A percentile compares a stretch with the other conserved stretches of the same genome.
Evolutionary conservation across 371 early-diverging fungal genomes (phyloP).

Genomic region (Mucor plumbeus): DNA sequence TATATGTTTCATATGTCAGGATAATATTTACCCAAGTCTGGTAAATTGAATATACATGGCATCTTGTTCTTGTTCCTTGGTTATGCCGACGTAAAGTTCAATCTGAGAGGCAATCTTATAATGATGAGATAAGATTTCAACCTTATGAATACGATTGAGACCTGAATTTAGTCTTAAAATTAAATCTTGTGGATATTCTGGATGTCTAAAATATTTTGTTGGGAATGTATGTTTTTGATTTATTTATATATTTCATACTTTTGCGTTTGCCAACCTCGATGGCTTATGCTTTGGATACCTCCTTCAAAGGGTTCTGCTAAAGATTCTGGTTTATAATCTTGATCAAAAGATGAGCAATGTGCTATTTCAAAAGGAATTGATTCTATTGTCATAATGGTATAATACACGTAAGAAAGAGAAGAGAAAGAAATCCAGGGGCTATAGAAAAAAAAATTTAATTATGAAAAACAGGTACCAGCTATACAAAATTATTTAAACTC

Average conservation of each 20-base stretch:
- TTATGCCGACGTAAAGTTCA: conserved; percentile 68
- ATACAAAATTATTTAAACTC: conserved; percentile 1
- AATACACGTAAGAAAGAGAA: not conserved
- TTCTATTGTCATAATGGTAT: conserved; percentile 9
- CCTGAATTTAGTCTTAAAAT: conserved; percentile 66
- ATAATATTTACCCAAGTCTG: conserved; percentile 35
- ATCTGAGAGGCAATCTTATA: conserved; percentile 80
- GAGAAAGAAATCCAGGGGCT: conserved; percentile 9
- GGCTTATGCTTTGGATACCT: conserved; percentile 24
- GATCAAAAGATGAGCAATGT: conserved; percentile 44
- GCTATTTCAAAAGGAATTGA: conserved; percentile 28
- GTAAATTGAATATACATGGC: conserved; percentile 43
- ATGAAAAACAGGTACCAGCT: not conserved
- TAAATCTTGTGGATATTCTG: conserved; percentile 74
- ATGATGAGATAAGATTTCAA: conserved; percentile 80
- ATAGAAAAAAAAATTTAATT: conserved; percentile 5
- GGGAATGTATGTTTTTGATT: not conserved
- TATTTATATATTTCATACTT: conserved; percentile 33
- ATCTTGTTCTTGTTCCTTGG: conserved; percentile 35
- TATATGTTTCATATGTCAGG: too few species aligned
- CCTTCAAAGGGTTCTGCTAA: conserved; percentile 35
- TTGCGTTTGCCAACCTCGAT: conserved; percentile 54
- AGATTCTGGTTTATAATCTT: conserved; percentile 39
- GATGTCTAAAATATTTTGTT: conserved; percentile 37
- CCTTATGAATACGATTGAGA: conserved; percentile 63